Evolutionary conservation across 257 asterid genomes (phyloP).

Genomic region (Solanum pimpinellifolium): DNA sequence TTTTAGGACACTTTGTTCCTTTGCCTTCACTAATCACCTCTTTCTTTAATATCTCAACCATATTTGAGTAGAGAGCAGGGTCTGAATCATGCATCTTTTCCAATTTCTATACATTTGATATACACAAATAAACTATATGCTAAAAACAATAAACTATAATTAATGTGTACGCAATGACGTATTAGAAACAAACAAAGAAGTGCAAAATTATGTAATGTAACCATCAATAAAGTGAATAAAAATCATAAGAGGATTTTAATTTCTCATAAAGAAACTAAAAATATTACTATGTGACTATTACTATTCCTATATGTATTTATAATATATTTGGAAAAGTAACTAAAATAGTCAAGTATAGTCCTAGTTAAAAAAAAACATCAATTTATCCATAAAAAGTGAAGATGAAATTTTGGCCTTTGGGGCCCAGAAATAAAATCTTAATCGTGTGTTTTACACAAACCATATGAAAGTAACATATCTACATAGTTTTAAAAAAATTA

Average conservation of each 20-base stretch:
- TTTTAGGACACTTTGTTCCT: conserved; percentile 40
- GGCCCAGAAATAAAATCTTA: neutral
- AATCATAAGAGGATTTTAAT: neutral
- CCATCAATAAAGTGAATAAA: neutral
- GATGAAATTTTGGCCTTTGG: neutral
- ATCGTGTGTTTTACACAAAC: conserved; percentile 37
- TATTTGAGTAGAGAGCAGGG: conserved; percentile 50
- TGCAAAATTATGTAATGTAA: neutral
- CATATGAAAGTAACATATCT: conserved; percentile 12
- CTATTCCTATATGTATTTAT: neutral
- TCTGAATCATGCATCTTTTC: conserved; percentile 60
- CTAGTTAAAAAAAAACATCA: too few relatives aligned
- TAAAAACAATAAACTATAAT: neutral
- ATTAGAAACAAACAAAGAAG: neutral
- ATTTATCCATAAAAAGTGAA: neutral
- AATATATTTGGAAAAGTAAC: neutral
- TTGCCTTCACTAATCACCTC: conserved; percentile 41
- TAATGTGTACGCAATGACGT: neutral
- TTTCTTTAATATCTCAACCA: conserved; percentile 64
- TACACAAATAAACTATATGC: neutral
- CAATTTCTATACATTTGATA: conserved; percentile 38
- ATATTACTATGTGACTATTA: neutral
- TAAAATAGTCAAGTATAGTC: too few relatives aligned
- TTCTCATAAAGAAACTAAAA: neutral
- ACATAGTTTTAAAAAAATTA: neutral